phyloP scores from a whole-genome alignment of 768 basidiomycete species.

The Gyrodon lividus region DNA sequence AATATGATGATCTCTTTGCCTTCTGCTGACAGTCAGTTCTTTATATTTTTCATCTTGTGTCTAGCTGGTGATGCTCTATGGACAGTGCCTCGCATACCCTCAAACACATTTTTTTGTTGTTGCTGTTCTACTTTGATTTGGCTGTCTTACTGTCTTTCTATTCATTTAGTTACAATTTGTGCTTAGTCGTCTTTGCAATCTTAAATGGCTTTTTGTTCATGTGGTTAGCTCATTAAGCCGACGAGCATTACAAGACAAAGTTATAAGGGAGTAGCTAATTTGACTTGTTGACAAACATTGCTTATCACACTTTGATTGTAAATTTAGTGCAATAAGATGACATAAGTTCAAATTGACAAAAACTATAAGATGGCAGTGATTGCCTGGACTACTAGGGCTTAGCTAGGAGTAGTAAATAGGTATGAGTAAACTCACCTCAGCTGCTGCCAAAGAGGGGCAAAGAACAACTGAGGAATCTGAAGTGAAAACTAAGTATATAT shows the following conservation, averaged over 20 bases:
- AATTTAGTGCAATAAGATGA: background rate
- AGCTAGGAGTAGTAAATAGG: too few species aligned
- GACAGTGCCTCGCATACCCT: background rate
- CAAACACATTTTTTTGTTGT: background rate
- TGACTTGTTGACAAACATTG: too few species aligned
- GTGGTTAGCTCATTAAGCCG: background rate
- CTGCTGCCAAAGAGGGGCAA: too few species aligned
- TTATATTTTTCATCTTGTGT: slow-evolving; percentile 7
- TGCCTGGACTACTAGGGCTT: too few species aligned
- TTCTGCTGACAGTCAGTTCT: background rate
- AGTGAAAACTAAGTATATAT: too few species aligned
- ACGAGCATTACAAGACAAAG: background rate
- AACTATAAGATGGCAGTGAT: too few species aligned
- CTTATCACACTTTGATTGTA: too few species aligned
- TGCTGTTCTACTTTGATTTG: background rate
- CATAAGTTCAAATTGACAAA: too few species aligned
- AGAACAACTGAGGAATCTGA: too few species aligned
- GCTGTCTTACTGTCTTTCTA: background rate
- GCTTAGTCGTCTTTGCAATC: background rate
- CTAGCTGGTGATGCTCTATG: background rate
- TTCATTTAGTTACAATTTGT: background rate
- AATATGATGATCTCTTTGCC: background rate
- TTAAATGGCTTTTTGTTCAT: background rate
- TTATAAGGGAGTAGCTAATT: too few species aligned
- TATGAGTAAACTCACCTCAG: too few species aligned